Base-by-base conservation (phyloP, 1,284 basidiomycete species). In the Volvariella volvacea region DNA sequence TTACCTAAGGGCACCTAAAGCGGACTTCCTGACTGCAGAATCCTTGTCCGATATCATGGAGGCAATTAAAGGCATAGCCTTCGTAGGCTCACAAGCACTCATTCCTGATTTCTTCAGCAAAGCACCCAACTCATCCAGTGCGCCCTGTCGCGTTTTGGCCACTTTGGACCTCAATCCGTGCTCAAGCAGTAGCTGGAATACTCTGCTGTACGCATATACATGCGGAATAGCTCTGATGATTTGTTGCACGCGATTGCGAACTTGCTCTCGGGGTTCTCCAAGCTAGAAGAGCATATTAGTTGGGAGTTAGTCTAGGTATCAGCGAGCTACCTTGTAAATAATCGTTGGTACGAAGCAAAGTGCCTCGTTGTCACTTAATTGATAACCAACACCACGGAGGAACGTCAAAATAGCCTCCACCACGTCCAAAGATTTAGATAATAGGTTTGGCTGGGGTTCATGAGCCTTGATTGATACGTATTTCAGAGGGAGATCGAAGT, bases 401-500 rank as follows among this genome's bases (percentile, higher is more conserved):
- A 84, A 91, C 28, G 80, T 72, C 16, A 97, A 60, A 14, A 97
- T 74, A 20, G 85, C 74, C 50, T 91, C 88, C 19, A 95, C 74
- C 20, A 92, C 79, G 50, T 99, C 96, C 50, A 99, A 67, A 57
- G 92, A 94, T 61, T 89, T 91, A 41, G 90, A 80, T 8, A 87
- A 77, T 19, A 98, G 71, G 58, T 92, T 96, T 4, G 95, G 92
- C 61, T 96, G 95, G 46, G 94, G 90, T 62, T 96, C 91, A 52
- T 95, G 84, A 33, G 88, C 76, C 51, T 92, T 88, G 52, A 99
- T 77, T 1, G 93, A 94, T 15, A 88, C 78, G 56, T 99, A 99
- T 73, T 98, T 98, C 59, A 99, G 71, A 2, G 91, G 80, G 28
- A 99, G 71, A 61, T 99, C 96, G 39, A 91, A 81, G 61, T 95